phyloP scores from a whole-genome alignment of 108 stramenopile genomes.

The Thalassiosira profunda region DNA sequence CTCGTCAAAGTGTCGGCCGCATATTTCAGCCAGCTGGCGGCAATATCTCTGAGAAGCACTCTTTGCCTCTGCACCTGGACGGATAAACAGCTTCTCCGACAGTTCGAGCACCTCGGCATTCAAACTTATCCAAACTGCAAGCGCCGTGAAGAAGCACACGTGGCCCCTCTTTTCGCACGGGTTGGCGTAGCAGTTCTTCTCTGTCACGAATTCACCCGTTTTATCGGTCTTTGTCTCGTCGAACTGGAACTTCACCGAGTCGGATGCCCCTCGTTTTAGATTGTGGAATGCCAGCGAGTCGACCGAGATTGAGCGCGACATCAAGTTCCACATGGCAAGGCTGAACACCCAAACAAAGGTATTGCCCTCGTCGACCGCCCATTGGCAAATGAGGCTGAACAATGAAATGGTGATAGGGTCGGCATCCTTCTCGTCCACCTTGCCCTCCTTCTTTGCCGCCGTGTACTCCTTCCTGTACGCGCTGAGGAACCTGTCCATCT shows the following conservation, averaged over 20 bases:
- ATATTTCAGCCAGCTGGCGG: conserved; percentile 12
- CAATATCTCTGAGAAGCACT: conserved; percentile 25
- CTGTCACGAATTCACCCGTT: conserved; percentile 15
- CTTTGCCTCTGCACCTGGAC: background rate
- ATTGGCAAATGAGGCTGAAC: conserved; percentile 1
- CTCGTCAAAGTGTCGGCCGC: background rate
- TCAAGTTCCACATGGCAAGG: conserved; percentile 28
- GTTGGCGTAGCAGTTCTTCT: conserved; percentile 45
- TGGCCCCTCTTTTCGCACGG: background rate
- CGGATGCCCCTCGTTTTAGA: conserved; percentile 8
- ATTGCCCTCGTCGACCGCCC: conserved; percentile 7
- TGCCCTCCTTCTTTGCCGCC: conserved; percentile 13
- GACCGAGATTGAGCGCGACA: conserved; percentile 15
- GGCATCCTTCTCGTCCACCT: conserved; percentile 15
- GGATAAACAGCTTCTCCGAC: conserved; percentile 26
- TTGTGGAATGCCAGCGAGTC: conserved; percentile 18
- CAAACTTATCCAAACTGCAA: conserved; percentile 24
- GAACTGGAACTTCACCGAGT: conserved; percentile 12
- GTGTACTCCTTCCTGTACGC: conserved; percentile 15
- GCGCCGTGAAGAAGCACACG: conserved; percentile 20
- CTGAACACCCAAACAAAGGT: conserved; percentile 21
- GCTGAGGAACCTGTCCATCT: conserved; percentile 25
- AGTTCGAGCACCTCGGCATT: background rate
- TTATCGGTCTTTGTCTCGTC: conserved; percentile 26
- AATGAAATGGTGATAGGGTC: conserved; percentile 34